Conservation (phyloP, 148 eudicot species). For the Selenicereus undatus region DNA sequence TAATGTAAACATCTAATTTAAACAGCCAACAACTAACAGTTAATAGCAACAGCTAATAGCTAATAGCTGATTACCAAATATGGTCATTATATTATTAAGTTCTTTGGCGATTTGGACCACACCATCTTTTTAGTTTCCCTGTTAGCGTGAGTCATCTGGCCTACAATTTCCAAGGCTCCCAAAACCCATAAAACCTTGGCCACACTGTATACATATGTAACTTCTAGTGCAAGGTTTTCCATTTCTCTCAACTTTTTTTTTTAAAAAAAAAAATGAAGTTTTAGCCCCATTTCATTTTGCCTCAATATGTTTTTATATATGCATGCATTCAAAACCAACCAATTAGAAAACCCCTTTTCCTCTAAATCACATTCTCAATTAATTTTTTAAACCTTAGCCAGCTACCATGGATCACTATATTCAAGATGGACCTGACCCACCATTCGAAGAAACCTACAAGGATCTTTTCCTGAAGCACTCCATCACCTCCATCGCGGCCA, state of each 20-base stretch:
- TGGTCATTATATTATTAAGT: too few relatives aligned
- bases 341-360: neutral
- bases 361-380: neutral
- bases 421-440: slow-evolving; percentile 41
- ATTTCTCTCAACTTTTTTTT: too few relatives aligned
- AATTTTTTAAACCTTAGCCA: neutral
- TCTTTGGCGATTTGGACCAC: neutral
- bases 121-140: neutral
- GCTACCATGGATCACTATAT: slow-evolving; percentile 12
- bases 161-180: neutral
- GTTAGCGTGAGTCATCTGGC: neutral
- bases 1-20: too few relatives aligned
- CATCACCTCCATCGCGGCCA: neutral
- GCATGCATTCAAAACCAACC: too few relatives aligned
- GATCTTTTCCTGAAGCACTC: slow-evolving; percentile 28
- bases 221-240: too few relatives aligned
- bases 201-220: neutral
- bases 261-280: too few relatives aligned
- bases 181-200: neutral
- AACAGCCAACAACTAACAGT: too few relatives aligned
- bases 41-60: too few relatives aligned
- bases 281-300: too few relatives aligned
- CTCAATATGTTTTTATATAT: too few relatives aligned
- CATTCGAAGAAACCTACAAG: slow-evolving; percentile 52
- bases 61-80: too few relatives aligned